A percentile compares a stretch with the other conserved stretches of the same genome.
These are phyloP conservation scores for Chaetomium olivaceum DNA, from an alignment of 2,329 filamentous ascomycete species.

Conservation along the genomic window DNA sequence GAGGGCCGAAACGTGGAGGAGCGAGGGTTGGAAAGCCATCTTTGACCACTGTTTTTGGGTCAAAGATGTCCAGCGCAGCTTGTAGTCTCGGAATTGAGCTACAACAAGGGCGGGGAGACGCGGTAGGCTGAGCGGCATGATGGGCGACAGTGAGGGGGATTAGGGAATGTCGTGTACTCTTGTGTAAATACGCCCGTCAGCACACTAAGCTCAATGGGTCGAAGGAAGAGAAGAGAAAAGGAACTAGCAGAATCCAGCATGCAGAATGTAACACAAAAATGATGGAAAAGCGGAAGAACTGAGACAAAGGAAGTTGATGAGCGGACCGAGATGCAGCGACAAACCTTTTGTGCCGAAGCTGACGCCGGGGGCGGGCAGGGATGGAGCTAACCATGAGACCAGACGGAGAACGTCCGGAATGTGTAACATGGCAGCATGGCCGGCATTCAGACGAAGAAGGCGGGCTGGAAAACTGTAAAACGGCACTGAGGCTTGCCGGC, in stretches of 20 bases:
- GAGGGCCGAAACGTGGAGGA: constrained; percentile 28
- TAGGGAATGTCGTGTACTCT: constrained; percentile 22
- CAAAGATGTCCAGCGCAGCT: constrained; percentile 21
- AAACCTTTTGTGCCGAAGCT: constrained; percentile 25
- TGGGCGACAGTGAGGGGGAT: constrained; percentile 8
- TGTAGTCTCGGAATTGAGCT: constrained; percentile 22
- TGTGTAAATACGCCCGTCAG: constrained; percentile 23
- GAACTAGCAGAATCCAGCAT: background rate
- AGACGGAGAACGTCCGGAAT: constrained; percentile 29
- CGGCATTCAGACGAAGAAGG: constrained; percentile 24
- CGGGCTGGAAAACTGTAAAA: constrained; percentile 24
- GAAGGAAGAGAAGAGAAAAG: constrained; percentile 4
- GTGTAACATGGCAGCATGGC: constrained; percentile 31
- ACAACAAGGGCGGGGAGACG: constrained; percentile 26
- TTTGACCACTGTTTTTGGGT: constrained; percentile 24
- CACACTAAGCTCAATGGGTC: constrained; percentile 19
- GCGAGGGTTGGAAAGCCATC: constrained; percentile 29
- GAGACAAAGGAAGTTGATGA: constrained; percentile 16
- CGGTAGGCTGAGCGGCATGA: constrained; percentile 32
- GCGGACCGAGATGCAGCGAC: constrained; percentile 16
- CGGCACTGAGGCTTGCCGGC: constrained; percentile 30
- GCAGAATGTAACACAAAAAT: constrained; percentile 13
- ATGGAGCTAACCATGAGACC: constrained; percentile 5
- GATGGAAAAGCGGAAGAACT: constrained; percentile 10
- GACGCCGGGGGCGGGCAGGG: constrained; percentile 7